Conservation (phyloP, 164 flowering plant genomes). For the Amborella trichopoda region DNA sequence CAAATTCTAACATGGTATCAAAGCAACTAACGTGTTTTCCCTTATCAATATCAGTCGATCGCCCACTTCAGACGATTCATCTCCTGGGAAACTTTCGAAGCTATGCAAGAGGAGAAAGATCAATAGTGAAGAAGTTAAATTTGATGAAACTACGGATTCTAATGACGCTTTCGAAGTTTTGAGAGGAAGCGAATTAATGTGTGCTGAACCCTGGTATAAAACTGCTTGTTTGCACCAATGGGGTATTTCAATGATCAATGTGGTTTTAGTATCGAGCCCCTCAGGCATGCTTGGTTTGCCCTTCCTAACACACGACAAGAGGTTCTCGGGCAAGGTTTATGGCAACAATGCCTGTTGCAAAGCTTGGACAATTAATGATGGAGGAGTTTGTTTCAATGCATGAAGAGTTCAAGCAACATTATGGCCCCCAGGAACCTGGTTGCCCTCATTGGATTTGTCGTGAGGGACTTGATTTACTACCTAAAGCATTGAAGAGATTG, state of each 20-base stretch:
- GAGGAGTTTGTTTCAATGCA: conserved; percentile 86
- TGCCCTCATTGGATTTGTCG: conserved; percentile 58
- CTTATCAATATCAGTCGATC: too few relatives aligned
- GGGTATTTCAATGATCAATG: conserved; percentile 60
- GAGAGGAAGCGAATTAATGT: too few relatives aligned
- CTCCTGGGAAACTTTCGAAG: too few relatives aligned
- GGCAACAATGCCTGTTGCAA: conserved; percentile 64
- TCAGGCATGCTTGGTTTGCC: conserved; percentile 93
- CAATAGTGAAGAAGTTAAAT: too few relatives aligned
- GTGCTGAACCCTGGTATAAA: conserved; percentile 76
- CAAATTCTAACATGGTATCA: too few relatives aligned
- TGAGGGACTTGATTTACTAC: conserved; percentile 59
- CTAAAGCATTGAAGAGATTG: conserved; percentile 29
- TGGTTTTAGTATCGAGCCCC: conserved; percentile 68
- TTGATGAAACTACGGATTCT: too few relatives aligned
- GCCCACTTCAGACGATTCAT: too few relatives aligned
- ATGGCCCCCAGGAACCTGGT: conserved; percentile 49
- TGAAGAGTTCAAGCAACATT: conserved; percentile 49
- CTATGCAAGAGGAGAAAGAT: too few relatives aligned
- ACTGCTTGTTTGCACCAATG: conserved; percentile 49
- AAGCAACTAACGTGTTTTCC: too few relatives aligned
- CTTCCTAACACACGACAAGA: conserved; percentile 44
- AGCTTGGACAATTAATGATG: conserved; percentile 77
- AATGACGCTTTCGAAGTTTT: too few relatives aligned
- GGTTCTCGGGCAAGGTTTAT: conserved; percentile 66